Evolutionary conservation across 768 basidiomycete species (phyloP).

Genomic region (Sutorius australiensis): DNA sequence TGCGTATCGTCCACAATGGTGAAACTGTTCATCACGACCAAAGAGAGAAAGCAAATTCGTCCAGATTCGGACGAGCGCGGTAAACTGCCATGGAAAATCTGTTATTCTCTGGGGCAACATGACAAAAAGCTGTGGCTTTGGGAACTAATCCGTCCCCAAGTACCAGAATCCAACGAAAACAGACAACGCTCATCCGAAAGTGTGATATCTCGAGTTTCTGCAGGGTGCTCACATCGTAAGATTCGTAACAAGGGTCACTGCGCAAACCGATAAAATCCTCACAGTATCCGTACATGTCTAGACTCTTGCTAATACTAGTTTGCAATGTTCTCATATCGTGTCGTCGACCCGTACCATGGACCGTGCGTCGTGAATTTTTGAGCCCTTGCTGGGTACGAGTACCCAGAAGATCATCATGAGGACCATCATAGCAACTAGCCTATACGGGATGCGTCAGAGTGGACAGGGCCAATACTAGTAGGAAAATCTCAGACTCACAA

Average conservation of each 20-base stretch:
- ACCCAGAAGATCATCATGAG: slow-evolving; percentile 42
- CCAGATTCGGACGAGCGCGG: too few species aligned
- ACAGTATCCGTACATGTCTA: not conserved
- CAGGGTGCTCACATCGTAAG: not conserved
- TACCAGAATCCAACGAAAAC: too few species aligned
- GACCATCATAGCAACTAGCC: slow-evolving; percentile 40
- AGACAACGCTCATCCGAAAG: too few species aligned
- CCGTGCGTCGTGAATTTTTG: slow-evolving; percentile 2
- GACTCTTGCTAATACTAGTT: not conserved
- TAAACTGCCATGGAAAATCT: too few species aligned
- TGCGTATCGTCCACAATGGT: too few species aligned
- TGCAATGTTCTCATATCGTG: not conserved
- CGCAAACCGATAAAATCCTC: not conserved
- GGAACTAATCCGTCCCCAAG: too few species aligned
- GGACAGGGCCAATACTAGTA: not conserved
- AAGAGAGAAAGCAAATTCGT: too few species aligned
- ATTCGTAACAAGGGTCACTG: not conserved
- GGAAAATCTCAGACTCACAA: slow-evolving; percentile 17
- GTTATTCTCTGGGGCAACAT: too few species aligned
- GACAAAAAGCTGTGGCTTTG: too few species aligned
- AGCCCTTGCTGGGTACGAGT: slow-evolving; percentile 33
- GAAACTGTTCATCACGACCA: too few species aligned
- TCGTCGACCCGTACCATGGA: slow-evolving; percentile 9
- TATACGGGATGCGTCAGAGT: slow-evolving; percentile 1
- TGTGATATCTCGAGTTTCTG: too few species aligned